Evolutionary conservation across 1,284 basidiomycete genomes (phyloP).

Genomic region (Ganoderma leucocontextum): DNA sequence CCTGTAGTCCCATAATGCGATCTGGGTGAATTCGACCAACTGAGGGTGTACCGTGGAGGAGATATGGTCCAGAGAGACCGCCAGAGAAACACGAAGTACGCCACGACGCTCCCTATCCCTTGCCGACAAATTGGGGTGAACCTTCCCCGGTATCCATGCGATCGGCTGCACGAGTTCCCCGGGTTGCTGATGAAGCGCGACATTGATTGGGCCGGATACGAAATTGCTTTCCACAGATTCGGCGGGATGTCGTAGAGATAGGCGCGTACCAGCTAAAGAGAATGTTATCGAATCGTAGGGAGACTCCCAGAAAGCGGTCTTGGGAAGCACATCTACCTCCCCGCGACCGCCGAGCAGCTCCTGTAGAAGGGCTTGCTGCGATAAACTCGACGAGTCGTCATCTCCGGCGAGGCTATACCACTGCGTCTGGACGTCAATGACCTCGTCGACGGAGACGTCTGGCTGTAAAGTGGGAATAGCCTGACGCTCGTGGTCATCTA

Average conservation of each 20-base stretch:
- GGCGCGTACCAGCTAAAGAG: conserved; percentile 16
- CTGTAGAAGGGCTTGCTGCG: conserved; percentile 35
- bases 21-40: conserved; percentile 68
- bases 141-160: conserved; percentile 32
- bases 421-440: conserved; percentile 36
- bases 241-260: conserved; percentile 26
- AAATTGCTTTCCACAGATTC: conserved; percentile 32
- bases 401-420: conserved; percentile 38
- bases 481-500: conserved; percentile 39
- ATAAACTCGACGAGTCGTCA: conserved; percentile 32
- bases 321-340: neutral
- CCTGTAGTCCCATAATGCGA: conserved; percentile 59
- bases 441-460: conserved; percentile 35
- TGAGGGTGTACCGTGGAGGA: conserved; percentile 64
- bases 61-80: conserved; percentile 53
- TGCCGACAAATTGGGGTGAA: conserved; percentile 23
- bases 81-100: conserved; percentile 49
- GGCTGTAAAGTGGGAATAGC: conserved; percentile 27
- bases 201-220: conserved; percentile 25
- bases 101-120: conserved; percentile 37
- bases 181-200: conserved; percentile 29
- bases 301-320: conserved; percentile 10
- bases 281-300: conserved; percentile 14
- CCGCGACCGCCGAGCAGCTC: conserved; percentile 33
- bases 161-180: conserved; percentile 32